phyloP scores from a whole-genome alignment of 345 rosid species.

The Aquilaria malaccensis region DNA sequence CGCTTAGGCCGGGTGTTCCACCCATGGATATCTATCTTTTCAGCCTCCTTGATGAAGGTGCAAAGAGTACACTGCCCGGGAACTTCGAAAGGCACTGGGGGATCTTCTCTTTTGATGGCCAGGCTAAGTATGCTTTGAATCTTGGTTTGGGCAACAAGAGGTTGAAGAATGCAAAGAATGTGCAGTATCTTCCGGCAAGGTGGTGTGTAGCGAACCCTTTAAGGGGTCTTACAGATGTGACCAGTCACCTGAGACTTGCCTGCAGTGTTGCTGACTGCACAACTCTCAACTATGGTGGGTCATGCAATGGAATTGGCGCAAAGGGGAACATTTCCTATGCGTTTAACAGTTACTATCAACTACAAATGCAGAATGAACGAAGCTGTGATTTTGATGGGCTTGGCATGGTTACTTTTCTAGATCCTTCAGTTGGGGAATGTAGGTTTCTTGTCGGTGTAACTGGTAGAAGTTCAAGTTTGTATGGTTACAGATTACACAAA shows the following conservation, averaged over 20 bases:
- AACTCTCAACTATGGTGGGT: slow-evolving; percentile 77
- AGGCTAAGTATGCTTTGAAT: slow-evolving; percentile 79
- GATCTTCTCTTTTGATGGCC: slow-evolving; percentile 93
- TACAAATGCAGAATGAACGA: slow-evolving; percentile 64
- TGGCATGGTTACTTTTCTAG: slow-evolving; percentile 78
- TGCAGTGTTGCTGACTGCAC: slow-evolving; percentile 90
- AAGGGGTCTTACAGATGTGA: slow-evolving; percentile 53
- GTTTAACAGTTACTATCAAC: slow-evolving; percentile 94
- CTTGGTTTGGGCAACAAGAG: slow-evolving; percentile 66
- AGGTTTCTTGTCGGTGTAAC: slow-evolving; percentile 89
- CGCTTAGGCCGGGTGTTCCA: slow-evolving; percentile 74
- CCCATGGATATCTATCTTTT: slow-evolving; percentile 83
- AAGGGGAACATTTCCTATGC: slow-evolving; percentile 88
- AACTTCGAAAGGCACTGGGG: slow-evolving; percentile 98
- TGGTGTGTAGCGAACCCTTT: slow-evolving; percentile 92
- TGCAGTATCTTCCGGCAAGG: slow-evolving; percentile 78
- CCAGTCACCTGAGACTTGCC: slow-evolving; percentile 69
- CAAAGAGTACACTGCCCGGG: slow-evolving; percentile 77
- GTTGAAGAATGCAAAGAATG: slow-evolving; percentile 62
- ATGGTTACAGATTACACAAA: neutral
- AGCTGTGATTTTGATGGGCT: slow-evolving; percentile 92
- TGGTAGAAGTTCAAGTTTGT: slow-evolving; percentile 28
- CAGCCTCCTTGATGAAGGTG: slow-evolving; percentile 87
- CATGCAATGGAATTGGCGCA: slow-evolving; percentile 73
- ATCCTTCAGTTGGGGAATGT: slow-evolving; percentile 87